Conservation (phyloP, 257 asterid species). For the Penstemon barbatus region DNA sequence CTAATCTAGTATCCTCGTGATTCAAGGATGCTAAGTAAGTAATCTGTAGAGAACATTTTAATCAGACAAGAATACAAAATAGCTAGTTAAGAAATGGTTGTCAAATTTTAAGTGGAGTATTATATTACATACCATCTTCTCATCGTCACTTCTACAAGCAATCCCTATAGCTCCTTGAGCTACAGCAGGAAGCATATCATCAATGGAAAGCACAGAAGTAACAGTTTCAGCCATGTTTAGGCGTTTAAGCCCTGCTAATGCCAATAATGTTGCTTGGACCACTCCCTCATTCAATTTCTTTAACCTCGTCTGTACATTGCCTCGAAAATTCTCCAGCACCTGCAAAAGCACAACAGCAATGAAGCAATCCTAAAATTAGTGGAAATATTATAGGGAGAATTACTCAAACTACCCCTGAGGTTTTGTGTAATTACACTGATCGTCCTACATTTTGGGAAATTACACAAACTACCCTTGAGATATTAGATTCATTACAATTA, state of each 20-base stretch:
- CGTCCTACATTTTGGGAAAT: no score
- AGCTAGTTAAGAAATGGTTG: constrained; percentile 1
- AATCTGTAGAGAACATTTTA: constrained; percentile 45
- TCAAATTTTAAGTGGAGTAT: not conserved
- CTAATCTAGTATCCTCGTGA: constrained; percentile 90
- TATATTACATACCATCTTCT: constrained; percentile 61
- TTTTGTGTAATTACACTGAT: no score
- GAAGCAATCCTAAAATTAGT: not conserved
- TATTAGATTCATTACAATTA: no score
- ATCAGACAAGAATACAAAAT: constrained; percentile 9
- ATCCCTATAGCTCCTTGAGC: constrained; percentile 98
- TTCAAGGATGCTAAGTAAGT: constrained; percentile 64
- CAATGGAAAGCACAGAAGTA: constrained; percentile 66
- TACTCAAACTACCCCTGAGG: no score
- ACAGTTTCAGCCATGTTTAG: constrained; percentile 81
- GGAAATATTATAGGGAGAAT: no score
- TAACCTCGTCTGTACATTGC: constrained; percentile 87
- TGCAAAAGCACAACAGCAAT: constrained; percentile 23
- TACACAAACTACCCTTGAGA: no score
- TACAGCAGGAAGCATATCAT: constrained; percentile 97
- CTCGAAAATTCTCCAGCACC: constrained; percentile 89
- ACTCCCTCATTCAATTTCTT: constrained; percentile 81
- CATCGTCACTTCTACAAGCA: constrained; percentile 80
- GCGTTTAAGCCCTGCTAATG: constrained; percentile 90
- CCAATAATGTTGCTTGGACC: constrained; percentile 85